Evolutionary conservation across 169 alveolate species (phyloP).

Genomic region (Babesia bovis): DNA sequence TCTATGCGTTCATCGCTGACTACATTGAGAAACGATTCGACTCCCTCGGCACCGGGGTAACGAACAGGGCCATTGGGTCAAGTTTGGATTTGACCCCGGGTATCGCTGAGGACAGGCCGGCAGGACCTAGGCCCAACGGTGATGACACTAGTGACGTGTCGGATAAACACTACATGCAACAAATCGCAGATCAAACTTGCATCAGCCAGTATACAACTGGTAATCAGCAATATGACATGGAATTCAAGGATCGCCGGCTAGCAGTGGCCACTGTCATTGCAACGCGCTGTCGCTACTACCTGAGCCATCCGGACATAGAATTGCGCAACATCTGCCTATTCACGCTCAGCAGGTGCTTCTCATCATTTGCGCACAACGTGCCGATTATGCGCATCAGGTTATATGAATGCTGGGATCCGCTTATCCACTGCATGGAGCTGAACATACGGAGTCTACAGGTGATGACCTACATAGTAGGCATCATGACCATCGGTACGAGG

Average conservation of each 20-base stretch:
- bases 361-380: constrained; percentile 24
- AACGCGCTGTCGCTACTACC: constrained; percentile 47
- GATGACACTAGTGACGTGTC: background rate
- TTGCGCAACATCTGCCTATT: constrained; percentile 21
- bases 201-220: background rate
- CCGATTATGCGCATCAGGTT: constrained; percentile 40
- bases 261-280: constrained; percentile 48
- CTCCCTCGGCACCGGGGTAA: background rate
- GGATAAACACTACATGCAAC: too few species aligned
- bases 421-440: constrained; percentile 34
- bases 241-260: constrained; percentile 4
- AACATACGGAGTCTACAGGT: constrained; percentile 10
- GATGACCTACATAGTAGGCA: constrained; percentile 37
- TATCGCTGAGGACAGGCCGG: background rate
- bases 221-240: background rate
- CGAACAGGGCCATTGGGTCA: background rate
- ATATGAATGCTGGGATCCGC: constrained; percentile 56
- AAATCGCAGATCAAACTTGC: background rate
- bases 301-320: background rate
- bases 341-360: constrained; percentile 18
- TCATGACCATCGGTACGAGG: constrained; percentile 11
- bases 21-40: constrained; percentile 11
- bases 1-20: constrained; percentile 26
- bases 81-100: background rate
- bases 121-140: background rate